These are phyloP conservation scores for Myriosclerotinia scirpicola DNA, from an alignment of 2,329 filamentous ascomycete species.

Conservation along the genomic window DNA sequence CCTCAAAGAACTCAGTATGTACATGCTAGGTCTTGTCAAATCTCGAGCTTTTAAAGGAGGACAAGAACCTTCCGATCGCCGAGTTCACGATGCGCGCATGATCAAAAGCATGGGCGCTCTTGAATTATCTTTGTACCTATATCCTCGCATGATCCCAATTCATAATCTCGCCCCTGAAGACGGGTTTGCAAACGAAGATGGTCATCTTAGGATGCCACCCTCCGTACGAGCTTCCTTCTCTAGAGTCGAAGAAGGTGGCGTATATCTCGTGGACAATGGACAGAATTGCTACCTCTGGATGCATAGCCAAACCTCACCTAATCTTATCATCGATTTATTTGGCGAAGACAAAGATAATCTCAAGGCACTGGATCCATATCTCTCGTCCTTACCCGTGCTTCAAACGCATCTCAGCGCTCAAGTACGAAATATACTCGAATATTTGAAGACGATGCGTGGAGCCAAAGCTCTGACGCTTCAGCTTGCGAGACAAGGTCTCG, in stretches of 20 bases:
- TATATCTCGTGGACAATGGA: constrained; percentile 93
- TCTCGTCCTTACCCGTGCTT: constrained; percentile 75
- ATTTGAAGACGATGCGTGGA: constrained; percentile 75
- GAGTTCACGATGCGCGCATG: constrained; percentile 89
- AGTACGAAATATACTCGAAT: constrained; percentile 89
- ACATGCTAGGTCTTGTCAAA: constrained; percentile 86
- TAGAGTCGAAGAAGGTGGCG: constrained; percentile 87
- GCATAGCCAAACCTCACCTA: constrained; percentile 87
- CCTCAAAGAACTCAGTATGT: constrained; percentile 96
- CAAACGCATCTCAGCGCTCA: constrained; percentile 94
- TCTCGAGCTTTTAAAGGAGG: constrained; percentile 91
- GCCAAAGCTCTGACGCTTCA: constrained; percentile 88
- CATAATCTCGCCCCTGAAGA: constrained; percentile 87
- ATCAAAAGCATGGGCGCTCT: constrained; percentile 82
- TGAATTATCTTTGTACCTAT: constrained; percentile 88
- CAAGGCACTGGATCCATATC: constrained; percentile 77
- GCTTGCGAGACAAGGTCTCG: constrained; percentile 85
- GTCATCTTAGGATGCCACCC: constrained; percentile 81
- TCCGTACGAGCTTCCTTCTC: constrained; percentile 80
- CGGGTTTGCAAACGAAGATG: constrained; percentile 83
- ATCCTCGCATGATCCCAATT: constrained; percentile 87
- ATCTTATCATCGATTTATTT: constrained; percentile 87
- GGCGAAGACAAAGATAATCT: constrained; percentile 71
- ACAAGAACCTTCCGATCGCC: constrained; percentile 83
- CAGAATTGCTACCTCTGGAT: constrained; percentile 91